Conservation (phyloP, 2,329 filamentous ascomycete genomes). For the Aspergillus luchuensis region DNA sequence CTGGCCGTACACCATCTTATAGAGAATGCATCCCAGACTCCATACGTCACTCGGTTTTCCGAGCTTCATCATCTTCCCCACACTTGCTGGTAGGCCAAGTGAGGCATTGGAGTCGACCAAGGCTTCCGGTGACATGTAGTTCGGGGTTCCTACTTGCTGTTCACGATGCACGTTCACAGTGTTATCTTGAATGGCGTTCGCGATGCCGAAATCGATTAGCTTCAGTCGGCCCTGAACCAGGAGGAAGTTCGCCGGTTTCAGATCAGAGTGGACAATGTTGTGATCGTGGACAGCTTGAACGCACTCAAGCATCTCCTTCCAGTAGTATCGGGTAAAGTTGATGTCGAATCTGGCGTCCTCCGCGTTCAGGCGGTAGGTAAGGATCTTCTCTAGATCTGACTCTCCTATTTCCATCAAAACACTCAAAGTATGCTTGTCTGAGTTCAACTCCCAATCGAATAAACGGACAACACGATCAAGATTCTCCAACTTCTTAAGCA, state of each 20-base stretch:
- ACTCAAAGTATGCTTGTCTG: constrained; percentile 83
- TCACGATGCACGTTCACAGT: constrained; percentile 98
- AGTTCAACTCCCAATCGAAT: constrained; percentile 91
- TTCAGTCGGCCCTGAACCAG: constrained; percentile 88
- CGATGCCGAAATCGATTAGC: constrained; percentile 97
- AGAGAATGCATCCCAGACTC: constrained; percentile 94
- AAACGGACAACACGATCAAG: constrained; percentile 89
- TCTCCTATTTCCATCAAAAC: constrained; percentile 98
- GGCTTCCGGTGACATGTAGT: constrained; percentile 97
- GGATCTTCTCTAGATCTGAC: constrained; percentile 83
- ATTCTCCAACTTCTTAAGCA: constrained; percentile 76
- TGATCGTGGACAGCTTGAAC: constrained; percentile 83
- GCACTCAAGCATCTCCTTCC: constrained; percentile 99
- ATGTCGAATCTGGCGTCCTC: constrained; percentile 79
- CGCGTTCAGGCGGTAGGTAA: constrained; percentile 70
- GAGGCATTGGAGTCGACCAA: constrained; percentile 81
- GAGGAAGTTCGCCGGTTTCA: constrained; percentile 97
- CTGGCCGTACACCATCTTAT: constrained; percentile 98
- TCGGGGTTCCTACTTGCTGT: constrained; percentile 91
- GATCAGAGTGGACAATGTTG: constrained; percentile 93
- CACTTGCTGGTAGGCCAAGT: constrained; percentile 50
- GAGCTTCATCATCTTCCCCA: constrained; percentile 82
- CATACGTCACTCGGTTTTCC: constrained; percentile 96
- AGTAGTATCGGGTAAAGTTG: constrained; percentile 93
- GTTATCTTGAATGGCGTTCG: constrained; percentile 94